A percentile compares a stretch with the other conserved stretches of the same genome.
These are phyloP conservation scores for Paramarasmius palmivorus DNA, from an alignment of 1,284 basidiomycete genomes.

Conservation along the genomic window DNA sequence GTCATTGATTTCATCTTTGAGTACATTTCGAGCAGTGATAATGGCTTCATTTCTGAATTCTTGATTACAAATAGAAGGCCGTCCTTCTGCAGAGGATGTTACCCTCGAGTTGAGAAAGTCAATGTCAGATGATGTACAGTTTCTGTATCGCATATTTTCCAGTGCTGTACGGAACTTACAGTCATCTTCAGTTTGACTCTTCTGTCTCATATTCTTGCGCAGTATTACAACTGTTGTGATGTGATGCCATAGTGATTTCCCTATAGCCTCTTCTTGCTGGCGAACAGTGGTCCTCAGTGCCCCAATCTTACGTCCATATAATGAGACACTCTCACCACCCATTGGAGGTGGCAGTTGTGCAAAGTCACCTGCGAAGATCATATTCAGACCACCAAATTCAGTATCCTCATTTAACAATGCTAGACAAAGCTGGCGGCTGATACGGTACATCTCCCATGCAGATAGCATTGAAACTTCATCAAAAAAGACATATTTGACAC, in stretches of 20 bases:
- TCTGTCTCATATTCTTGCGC: slow-evolving; percentile 22
- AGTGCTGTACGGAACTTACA: slow-evolving; percentile 9
- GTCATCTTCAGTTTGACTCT: slow-evolving; percentile 6
- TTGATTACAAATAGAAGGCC: too few relatives aligned
- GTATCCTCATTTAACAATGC: too few relatives aligned
- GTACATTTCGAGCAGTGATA: too few relatives aligned
- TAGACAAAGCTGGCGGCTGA: too few relatives aligned
- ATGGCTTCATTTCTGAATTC: too few relatives aligned
- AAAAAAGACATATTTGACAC: too few relatives aligned
- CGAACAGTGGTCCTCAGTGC: neutral
- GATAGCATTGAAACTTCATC: too few relatives aligned
- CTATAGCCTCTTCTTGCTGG: slow-evolving; percentile 2
- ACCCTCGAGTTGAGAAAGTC: slow-evolving; percentile 11
- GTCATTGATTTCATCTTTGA: too few relatives aligned
- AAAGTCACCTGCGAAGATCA: slow-evolving; percentile 27
- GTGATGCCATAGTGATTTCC: slow-evolving; percentile 14
- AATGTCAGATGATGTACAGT: slow-evolving; percentile 16
- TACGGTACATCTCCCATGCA: too few relatives aligned
- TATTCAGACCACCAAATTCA: too few relatives aligned
- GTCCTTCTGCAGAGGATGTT: too few relatives aligned
- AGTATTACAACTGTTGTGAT: slow-evolving; percentile 10
- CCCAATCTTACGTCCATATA: neutral
- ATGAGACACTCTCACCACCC: neutral
- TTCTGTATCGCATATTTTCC: slow-evolving; percentile 7
- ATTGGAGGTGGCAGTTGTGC: slow-evolving; percentile 22